Conservation (phyloP, 345 rosid genomes). For the Lumnitzera littorea region DNA sequence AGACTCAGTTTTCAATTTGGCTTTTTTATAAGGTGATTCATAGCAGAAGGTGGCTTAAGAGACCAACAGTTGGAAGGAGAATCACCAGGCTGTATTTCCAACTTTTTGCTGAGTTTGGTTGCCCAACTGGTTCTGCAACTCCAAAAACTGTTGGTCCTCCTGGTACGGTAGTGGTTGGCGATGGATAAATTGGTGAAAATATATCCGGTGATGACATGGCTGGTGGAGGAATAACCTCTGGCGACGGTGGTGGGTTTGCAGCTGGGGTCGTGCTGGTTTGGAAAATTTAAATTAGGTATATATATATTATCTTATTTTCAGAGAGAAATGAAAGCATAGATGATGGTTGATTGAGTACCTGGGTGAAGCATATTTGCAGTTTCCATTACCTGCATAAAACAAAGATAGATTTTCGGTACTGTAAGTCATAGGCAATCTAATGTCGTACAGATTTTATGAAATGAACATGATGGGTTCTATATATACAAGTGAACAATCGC, state of each 20-base stretch:
- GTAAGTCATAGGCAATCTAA: too few relatives aligned
- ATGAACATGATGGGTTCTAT: not conserved
- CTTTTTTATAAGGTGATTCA: not conserved
- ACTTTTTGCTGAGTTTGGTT: constrained; percentile 64
- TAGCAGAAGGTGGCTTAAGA: constrained; percentile 12
- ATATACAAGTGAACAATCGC: not conserved
- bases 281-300: constrained; percentile 1
- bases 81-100: constrained; percentile 29
- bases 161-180: constrained; percentile 33
- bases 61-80: constrained; percentile 32
- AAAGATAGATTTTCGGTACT: not conserved
- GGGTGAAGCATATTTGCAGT: constrained; percentile 47
- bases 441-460: not conserved
- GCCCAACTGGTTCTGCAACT: constrained; percentile 72
- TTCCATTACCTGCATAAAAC: constrained; percentile 61
- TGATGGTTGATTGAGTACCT: constrained; percentile 18
- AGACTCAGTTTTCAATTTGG: too few relatives aligned
- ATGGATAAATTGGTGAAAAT: constrained; percentile 11
- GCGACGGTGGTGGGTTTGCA: constrained; percentile 19
- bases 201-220: constrained; percentile 17
- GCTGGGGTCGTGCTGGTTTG: constrained; percentile 61
- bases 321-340: not conserved
- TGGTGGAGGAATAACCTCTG: constrained; percentile 1
- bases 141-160: constrained; percentile 50
- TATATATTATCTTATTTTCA: not conserved